Percentiles rank a stretch among this genome's conserved stretches.
Evolutionary conservation across 1,139 yeast genomes (phyloP).

Genomic region (Spencermartinsiella ligniputridi): DNA sequence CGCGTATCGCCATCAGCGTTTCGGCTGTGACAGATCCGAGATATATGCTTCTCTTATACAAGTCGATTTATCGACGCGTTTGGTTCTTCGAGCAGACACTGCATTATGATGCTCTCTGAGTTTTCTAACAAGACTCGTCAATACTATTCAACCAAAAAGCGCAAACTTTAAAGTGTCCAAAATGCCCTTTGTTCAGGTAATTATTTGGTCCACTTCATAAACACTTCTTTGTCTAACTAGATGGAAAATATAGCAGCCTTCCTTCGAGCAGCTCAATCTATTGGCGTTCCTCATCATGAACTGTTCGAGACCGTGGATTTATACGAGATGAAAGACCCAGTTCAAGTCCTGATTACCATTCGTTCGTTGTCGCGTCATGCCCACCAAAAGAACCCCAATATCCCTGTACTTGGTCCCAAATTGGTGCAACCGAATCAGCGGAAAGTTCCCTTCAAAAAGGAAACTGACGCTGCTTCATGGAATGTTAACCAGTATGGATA

Average conservation of each 20-base stretch:
- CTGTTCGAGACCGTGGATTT: constrained; percentile 78
- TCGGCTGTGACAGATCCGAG: too few species aligned
- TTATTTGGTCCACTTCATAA: too few species aligned
- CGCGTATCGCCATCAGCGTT: too few species aligned
- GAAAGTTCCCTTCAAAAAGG: constrained; percentile 32
- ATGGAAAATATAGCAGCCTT: constrained; percentile 85
- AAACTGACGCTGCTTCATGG: constrained; percentile 43
- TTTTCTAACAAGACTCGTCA: constrained; percentile 31
- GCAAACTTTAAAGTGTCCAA: constrained; percentile 57
- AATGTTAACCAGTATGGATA: constrained; percentile 56
- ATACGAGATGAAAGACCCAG: constrained; percentile 69
- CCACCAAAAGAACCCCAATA: constrained; percentile 42
- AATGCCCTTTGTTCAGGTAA: constrained; percentile 69
- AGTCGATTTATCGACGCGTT: too few species aligned
- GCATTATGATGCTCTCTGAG: too few species aligned
- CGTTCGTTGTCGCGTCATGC: constrained; percentile 68
- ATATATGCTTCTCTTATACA: too few species aligned
- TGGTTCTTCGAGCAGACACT: too few species aligned
- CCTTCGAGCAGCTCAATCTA: constrained; percentile 51
- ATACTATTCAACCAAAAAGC: constrained; percentile 37
- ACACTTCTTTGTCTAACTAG: constrained; percentile 19
- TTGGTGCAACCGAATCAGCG: constrained; percentile 28
- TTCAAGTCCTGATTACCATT: constrained; percentile 68
- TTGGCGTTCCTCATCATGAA: constrained; percentile 81
- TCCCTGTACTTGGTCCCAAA: constrained; percentile 50